Evolutionary conservation across 495 filamentous ascomycete species (phyloP), one percentile per base, ranked within the genome.

Genomic region (Geopyxis carbonaria): DNA sequence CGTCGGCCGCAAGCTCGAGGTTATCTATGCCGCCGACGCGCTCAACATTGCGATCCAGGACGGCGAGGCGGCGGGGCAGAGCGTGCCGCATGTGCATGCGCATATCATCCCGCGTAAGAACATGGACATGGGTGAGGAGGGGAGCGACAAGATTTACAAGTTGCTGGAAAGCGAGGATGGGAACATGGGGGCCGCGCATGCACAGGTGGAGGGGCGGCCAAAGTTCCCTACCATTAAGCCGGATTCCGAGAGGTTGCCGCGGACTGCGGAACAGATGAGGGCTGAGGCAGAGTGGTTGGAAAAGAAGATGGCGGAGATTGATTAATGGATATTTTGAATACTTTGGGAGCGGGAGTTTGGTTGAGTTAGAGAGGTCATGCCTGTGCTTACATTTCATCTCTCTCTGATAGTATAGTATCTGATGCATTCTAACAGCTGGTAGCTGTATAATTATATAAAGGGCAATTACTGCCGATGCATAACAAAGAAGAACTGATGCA

Each of bases 11-110:
- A 45, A 31, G 2, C 13, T 55, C 1, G 57, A 53, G 38, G 56
- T 21, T 37, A 54, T 47, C 36, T 60, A 45, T 43, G 57, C 61
- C 22, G 58, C 59, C 22, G 68, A 72, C 2, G 75, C 69, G 52
- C 70, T 95, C 53, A 97, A 94, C 58, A 78, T 97, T 37, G 86
- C 89, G 0, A 67, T 97, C 11, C 89, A 97, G 52, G 89, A 97
- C 61, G 89, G 89, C 7, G 58, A 57, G 19, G 80, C 80, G 45
- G 83, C 91, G 1, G 89, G 89, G 0, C 89, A 30, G 13, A 80
- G 72, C 19, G 85, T 97, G 16, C 63, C 78, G 7, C 89, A 97
- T 62, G 74, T 95, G 10, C 91, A 97, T 60, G 75, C 79, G 34
- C 91, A 97, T 63, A 73, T 95, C 23, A 94, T 97, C 38, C 89